Evolutionary conservation across 208 protist genomes (phyloP), one percentile per base, ranked within the genome.

Genomic region (Trypanosoma cruzi): DNA sequence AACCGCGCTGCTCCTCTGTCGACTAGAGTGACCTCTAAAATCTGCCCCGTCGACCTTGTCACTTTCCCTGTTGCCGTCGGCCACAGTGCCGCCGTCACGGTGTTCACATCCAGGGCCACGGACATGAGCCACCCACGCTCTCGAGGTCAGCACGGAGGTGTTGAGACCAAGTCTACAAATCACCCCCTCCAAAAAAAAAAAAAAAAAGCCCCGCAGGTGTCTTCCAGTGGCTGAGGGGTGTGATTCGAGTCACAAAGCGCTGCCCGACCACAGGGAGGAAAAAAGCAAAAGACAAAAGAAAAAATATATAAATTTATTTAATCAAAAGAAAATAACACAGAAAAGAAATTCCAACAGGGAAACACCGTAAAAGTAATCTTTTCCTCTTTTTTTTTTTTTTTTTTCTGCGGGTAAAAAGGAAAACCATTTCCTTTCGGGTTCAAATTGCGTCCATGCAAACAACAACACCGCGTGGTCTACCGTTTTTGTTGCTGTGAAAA

Each of bases 71-170:
- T 34, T 0, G 28, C n/a, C 16, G 53, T 1, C 29, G 63, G 57
- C 71, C 71, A 75, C n/a, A 75, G 46, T 16, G 53, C 5, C 22
- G 63, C 46, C 20, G 31, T 61, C 0, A 70, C 29, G 4, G 63
- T 75, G 36, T 65, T 64, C n/a, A 40, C 54, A 53, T 65, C 57
- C 50, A 75, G 36, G 0, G 55, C 61, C 55, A 75, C 56, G 10
- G 71, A 68, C 71, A 75, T 75, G 31, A 29, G 49, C n/a, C n/a
- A n/a, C n/a, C n/a, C n/a, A n/a, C n/a, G n/a, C n/a, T n/a, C n/a
- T n/a, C n/a, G n/a, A n/a, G n/a, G n/a, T n/a, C n/a, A n/a, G n/a
- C n/a, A n/a, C n/a, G n/a, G n/a, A n/a, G n/a, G n/a, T 10, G 4
- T 11, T 24, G 18, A 8, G 16, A 5, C 48, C 24, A 52, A 52